Evolutionary conservation across 1,284 basidiomycete species (phyloP).

Genomic region (Cryptococcus sp.): DNA sequence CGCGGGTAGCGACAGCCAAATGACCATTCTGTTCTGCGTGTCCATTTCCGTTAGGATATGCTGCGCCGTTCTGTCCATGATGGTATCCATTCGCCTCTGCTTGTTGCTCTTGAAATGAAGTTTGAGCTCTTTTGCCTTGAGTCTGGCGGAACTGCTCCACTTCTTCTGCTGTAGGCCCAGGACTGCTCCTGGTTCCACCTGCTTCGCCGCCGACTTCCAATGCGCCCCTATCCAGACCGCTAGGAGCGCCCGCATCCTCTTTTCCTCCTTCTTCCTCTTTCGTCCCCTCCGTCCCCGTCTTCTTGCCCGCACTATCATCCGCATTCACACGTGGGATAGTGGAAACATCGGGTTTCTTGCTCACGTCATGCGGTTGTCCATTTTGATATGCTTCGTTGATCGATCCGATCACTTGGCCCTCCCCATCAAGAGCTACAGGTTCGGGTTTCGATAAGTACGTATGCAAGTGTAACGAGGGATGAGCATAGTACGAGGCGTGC

Average conservation of each 20-base stretch:
- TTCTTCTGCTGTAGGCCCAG: constrained; percentile 33
- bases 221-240: constrained; percentile 38
- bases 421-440: constrained; percentile 11
- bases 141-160: constrained; percentile 15
- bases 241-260: constrained; percentile 34
- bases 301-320: constrained; percentile 15
- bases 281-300: constrained; percentile 26
- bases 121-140: constrained; percentile 1
- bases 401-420: constrained; percentile 26
- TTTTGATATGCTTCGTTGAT: constrained; percentile 30
- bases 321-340: constrained; percentile 16
- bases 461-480: constrained; percentile 41
- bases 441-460: constrained; percentile 26
- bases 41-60: not conserved
- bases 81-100: no score
- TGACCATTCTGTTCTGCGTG: not conserved
- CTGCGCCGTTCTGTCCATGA: not conserved
- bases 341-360: constrained; percentile 2
- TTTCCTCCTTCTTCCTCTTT: constrained; percentile 39
- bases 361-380: no score
- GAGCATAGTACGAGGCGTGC: constrained; percentile 46
- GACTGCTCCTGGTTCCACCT: constrained; percentile 35
- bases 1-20: constrained; percentile 11
- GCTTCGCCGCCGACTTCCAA: constrained; percentile 39
- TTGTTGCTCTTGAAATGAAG: no score